These are phyloP conservation scores for Mesembryanthemum crystallinum DNA, from an alignment of 148 eudicot species.

Conservation along the genomic window DNA sequence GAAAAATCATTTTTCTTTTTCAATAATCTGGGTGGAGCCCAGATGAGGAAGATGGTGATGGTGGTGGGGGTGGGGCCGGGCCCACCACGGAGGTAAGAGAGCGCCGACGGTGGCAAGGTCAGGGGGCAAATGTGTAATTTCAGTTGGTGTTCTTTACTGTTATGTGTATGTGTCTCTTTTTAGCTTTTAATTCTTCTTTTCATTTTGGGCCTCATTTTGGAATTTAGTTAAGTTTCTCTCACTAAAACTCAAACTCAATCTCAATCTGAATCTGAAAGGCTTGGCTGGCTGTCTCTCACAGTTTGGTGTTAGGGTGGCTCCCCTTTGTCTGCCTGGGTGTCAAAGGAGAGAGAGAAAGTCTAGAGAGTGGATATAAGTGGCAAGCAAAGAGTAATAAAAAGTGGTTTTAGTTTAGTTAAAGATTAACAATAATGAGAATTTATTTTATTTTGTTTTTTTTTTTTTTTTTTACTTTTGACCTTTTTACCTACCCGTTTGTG, in stretches of 20 bases:
- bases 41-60: background rate
- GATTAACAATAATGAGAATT: too few species aligned
- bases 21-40: background rate
- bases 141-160: background rate
- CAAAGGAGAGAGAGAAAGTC: too few species aligned
- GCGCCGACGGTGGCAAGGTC: constrained; percentile 7
- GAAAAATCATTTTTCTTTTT: background rate
- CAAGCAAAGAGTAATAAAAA: too few species aligned
- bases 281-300: too few species aligned
- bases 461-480: too few species aligned
- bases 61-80: constrained; percentile 1
- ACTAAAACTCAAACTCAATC: too few species aligned
- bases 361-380: too few species aligned
- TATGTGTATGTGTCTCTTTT: background rate
- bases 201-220: background rate
- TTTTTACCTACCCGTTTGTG: background rate
- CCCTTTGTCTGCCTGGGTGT: too few species aligned
- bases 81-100: background rate
- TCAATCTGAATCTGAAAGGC: too few species aligned
- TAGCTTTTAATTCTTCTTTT: background rate
- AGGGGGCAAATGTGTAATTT: background rate
- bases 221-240: background rate
- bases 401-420: too few species aligned
- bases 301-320: too few species aligned
- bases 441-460: too few species aligned